Evolutionary conservation across 257 asterid species (phyloP), one percentile per base, ranked within the genome.

Genomic region (Fraxinus americana): DNA sequence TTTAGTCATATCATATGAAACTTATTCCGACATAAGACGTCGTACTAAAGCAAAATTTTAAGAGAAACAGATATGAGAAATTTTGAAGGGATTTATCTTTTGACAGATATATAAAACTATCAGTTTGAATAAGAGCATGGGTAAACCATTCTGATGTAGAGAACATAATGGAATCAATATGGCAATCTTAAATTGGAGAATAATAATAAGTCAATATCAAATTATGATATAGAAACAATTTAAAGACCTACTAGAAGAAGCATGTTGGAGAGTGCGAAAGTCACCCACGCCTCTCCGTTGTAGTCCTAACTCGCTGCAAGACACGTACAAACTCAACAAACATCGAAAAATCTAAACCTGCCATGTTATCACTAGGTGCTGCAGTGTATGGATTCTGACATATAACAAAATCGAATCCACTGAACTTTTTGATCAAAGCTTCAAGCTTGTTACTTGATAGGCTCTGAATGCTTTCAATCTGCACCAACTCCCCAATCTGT

Each of bases 401-500:
- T 19, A 90, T 35, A 2, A 95, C 81, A n/a, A 95, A 39, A 75
- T 93, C 94, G 21, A 95, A 89, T 12, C 92, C 92, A 5, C 86
- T 77, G 29, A 82, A 87, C 73, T 82, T 90, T 23, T 83, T 76
- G 0, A 87, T 80, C 86, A 93, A 67, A 35, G 69, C 82, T 48
- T 95, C 94, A 35, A 93, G 82, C 75, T 77, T 95, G 65, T 12
- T 81, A 36, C 87, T 78, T 8, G 91, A 78, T 27, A 89, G 21
- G 79, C 82, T 86, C 36, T 77, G 78, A 59, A 88, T 83, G 84
- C 79, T 82, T 65, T 92, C 98, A 0, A 90, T 30, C 85, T 95
- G 99, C 79, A 95, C 82, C 86, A 95, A 75, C 81, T 90, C 96
- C 39, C 99, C 99, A 21, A 80, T 82, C 76, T 91, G 92, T 41